Base-by-base conservation (phyloP, 345 rosid species). In the Eucalyptus coolabah region DNA sequence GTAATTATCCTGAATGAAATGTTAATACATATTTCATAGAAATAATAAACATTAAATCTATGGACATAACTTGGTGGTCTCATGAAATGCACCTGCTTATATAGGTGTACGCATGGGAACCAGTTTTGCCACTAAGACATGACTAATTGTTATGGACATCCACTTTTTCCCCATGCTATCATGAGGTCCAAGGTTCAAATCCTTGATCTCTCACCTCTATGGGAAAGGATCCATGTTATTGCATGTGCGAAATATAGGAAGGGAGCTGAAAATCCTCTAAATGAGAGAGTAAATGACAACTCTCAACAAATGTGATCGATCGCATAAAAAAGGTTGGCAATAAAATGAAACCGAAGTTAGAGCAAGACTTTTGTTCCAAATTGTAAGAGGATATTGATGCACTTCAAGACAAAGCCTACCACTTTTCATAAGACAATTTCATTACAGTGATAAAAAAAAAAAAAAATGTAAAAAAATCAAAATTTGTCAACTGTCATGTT, bases 391-490 rank as follows among this genome's bases (percentile, higher is more conserved):
- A 60, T 13, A 28, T 28, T 3, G 16, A 60, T 60, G 16, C 32
- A 6, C 32, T 60, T 60, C 32, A 60, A 60, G n/a, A 60, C 16
- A 60, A 60, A 60, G 32, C 67, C 32, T 60, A 60, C 8, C 16
- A 6, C 32, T 60, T 60, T 60, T 60, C 16, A 12, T 28, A 28
- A 60, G 67, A 60, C 32, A 19, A 19, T 53, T 19, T 53, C 2
- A 0, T 19, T 53, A 19, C 2, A 53, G 10, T 19, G 24, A 18
- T 53, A 53, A 2, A n/a, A n/a, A n/a, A n/a, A n/a, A n/a, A n/a
- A n/a, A n/a, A n/a, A n/a, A n/a, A 19, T 0, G 0, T 3, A 53
- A 53, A 53, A 19, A 53, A 2, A 53, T 53, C 0, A 53, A 53
- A 53, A 53, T 53, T 53, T 0, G 24, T 19, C 10, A 2, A 19